A percentile compares a stretch with the other conserved stretches of the same genome.
Conservation (phyloP, 2,329 filamentous ascomycete genomes). For the Orbilia quercus region DNA sequence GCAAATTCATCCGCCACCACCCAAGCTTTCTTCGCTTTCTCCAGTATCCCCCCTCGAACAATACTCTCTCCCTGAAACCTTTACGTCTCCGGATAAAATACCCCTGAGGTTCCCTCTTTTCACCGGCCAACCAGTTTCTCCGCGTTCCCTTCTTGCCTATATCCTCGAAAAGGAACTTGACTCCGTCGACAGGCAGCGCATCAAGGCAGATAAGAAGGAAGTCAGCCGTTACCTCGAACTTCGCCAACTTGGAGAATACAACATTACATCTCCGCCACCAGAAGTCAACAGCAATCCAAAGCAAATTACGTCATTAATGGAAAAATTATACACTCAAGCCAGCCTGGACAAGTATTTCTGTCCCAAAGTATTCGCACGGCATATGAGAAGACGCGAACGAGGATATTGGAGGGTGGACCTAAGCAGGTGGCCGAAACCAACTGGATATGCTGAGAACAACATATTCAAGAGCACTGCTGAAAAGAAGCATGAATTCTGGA, state of each 20-base stretch:
- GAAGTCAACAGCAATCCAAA: conserved; percentile 30
- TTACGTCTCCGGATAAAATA: conserved; percentile 32
- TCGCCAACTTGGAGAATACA: conserved; percentile 28
- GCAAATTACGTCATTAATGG: conserved; percentile 31
- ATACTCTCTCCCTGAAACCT: conserved; percentile 32
- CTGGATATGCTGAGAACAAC: background rate
- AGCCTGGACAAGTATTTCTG: conserved; percentile 39
- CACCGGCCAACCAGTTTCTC: conserved; percentile 38
- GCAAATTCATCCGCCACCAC: conserved; percentile 32
- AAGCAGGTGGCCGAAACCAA: conserved; percentile 27
- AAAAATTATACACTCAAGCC: conserved; percentile 26
- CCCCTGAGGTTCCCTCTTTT: conserved; percentile 38
- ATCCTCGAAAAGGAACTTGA: conserved; percentile 31
- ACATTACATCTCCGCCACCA: conserved; percentile 26
- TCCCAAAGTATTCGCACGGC: conserved; percentile 21
- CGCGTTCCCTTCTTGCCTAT: conserved; percentile 30
- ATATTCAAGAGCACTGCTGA: conserved; percentile 26
- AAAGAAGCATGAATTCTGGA: conserved; percentile 38
- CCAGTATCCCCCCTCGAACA: conserved; percentile 33
- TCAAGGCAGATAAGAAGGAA: conserved; percentile 23
- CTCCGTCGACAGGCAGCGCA: conserved; percentile 19
- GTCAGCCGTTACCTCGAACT: conserved; percentile 28
- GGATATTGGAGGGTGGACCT: conserved; percentile 42
- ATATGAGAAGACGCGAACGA: conserved; percentile 27
- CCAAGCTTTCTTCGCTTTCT: conserved; percentile 33